Evolutionary conservation across 345 rosid species (phyloP), one percentile per base, ranked within the genome.

Genomic region (Durio zibethinus): DNA sequence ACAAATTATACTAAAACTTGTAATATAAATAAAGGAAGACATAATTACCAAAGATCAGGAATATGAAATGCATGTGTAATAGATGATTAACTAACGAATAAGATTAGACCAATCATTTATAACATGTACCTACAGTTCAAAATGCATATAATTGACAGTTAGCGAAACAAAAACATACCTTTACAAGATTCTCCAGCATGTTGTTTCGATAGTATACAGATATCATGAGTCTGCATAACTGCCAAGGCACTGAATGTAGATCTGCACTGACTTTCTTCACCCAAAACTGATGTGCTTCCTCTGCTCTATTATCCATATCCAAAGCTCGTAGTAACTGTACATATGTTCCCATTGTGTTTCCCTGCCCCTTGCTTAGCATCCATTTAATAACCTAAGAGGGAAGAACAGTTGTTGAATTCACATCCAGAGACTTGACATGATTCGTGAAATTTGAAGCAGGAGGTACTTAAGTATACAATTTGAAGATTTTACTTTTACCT

Each of bases 301-400:
- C 90, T 61, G 93, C 97, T 79, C 99, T 84, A 65, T 91, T 88
- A 82, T 95, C 99, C 93, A 80, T 91, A 78, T 93, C 99, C 47
- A 95, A 86, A 67, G 99, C 98, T 52, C 84, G 87, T 77, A 93
- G 79, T 61, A 96, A 83, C 83, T 93, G 94, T 57, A 80, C 79
- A 76, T 88, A 92, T 2, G 93, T 91, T 74, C 97, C 98, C 88
- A 90, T 86, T 54, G 99, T 96, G 76, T 85, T 86, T 83, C 97
- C 98, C 80, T 96, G 97, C 68, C 98, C 98, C 84, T 93, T 96
- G 89, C 99, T 96, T 72, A 96, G 89, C 89, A 96, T 91, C 99
- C 99, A 96, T 82, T 96, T 96, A 74, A 96, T 91, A 66, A 95
- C 97, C 98, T 94, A 80, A 25, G 50, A 73, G 65, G 63, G 62